Evolutionary conservation across 176 grass and related monocot species (phyloP).

Genomic region (Aegilops bicornis): DNA sequence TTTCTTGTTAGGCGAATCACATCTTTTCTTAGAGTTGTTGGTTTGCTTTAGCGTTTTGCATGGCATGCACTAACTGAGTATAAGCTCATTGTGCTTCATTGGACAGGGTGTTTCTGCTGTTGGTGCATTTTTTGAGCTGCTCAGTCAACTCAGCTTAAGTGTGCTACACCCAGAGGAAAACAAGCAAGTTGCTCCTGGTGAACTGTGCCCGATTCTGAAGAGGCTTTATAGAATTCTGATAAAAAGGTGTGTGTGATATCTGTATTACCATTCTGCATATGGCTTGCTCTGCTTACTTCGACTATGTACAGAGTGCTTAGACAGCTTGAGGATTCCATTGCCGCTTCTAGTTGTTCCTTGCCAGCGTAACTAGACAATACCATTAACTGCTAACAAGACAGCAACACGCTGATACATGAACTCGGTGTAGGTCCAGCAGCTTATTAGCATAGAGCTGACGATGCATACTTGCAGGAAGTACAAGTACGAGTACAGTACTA

Average conservation of each 20-base stretch:
- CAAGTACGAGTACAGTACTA: too few species aligned
- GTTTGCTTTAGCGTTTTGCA: background rate
- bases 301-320: background rate
- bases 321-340: background rate
- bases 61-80: background rate
- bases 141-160: conserved; percentile 83
- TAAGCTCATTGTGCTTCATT: conserved; percentile 12
- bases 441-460: background rate
- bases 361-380: background rate
- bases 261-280: background rate
- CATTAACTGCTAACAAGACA: background rate
- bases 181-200: conserved; percentile 82
- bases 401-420: background rate
- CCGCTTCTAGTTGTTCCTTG: background rate
- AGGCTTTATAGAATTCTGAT: conserved; percentile 91
- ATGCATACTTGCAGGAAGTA: background rate
- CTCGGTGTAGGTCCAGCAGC: background rate
- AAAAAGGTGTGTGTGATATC: conserved; percentile 62
- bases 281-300: background rate
- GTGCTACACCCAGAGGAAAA: conserved; percentile 90
- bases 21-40: too few species aligned
- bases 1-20: too few species aligned
- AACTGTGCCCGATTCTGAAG: conserved; percentile 93
- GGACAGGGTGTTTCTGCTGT: conserved; percentile 85
- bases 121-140: conserved; percentile 95